These are phyloP conservation scores for Carpinus fangiana DNA, from an alignment of 306 rosid genomes.

Conservation along the genomic window DNA sequence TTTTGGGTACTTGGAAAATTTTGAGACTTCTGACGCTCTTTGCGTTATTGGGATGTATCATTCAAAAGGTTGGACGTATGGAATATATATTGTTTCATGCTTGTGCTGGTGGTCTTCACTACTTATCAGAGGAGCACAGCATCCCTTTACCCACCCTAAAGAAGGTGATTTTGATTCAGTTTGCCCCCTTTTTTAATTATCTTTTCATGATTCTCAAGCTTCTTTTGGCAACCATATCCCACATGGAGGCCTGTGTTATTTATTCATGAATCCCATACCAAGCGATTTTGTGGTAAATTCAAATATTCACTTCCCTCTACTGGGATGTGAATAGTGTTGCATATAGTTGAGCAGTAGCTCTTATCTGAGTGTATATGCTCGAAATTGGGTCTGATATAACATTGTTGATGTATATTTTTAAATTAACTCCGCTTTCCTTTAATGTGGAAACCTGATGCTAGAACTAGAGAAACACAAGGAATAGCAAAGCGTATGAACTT, in stretches of 20 bases:
- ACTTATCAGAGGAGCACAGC: constrained; percentile 42
- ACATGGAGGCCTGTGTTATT: not conserved
- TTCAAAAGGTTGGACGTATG: constrained; percentile 42
- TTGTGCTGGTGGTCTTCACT: constrained; percentile 55
- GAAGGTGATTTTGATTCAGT: constrained; percentile 56
- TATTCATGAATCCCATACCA: not conserved
- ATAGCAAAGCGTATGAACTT: not conserved
- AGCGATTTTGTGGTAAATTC: not conserved
- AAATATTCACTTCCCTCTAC: not conserved
- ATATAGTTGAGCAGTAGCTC: not conserved
- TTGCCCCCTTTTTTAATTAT: not conserved
- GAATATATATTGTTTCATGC: constrained; percentile 39
- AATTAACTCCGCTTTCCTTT: not conserved
- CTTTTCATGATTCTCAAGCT: constrained; percentile 7
- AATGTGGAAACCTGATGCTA: not conserved
- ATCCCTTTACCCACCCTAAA: constrained; percentile 32
- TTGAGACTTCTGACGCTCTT: constrained; percentile 28
- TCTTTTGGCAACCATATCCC: constrained; percentile 19
- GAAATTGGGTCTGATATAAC: not conserved
- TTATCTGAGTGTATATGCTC: not conserved
- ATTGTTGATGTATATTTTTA: not conserved
- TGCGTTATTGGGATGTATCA: constrained; percentile 48
- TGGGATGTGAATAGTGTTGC: not conserved
- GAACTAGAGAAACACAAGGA: not conserved
- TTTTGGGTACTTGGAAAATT: constrained; percentile 25